Evolutionary conservation across 441 rosid genomes (phyloP).

Genomic region (Aleurites moluccanus): DNA sequence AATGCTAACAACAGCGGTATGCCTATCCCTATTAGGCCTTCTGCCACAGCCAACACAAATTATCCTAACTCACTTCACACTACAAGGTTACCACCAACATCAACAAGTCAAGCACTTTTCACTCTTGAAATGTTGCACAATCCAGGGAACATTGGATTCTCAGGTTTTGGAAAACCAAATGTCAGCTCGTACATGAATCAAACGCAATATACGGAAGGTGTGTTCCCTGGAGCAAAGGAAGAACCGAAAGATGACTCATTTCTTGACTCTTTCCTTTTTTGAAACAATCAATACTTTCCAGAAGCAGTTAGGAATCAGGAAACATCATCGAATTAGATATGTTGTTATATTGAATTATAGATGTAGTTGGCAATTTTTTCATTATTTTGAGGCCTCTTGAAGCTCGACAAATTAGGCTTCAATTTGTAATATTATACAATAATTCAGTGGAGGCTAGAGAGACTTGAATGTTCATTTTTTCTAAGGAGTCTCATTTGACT

Average conservation of each 20-base stretch:
- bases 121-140: conserved; percentile 51
- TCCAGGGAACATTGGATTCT: conserved; percentile 38
- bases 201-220: conserved; percentile 28
- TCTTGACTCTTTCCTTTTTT: conserved; percentile 46
- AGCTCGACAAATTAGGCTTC: conserved; percentile 22
- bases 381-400: conserved; percentile 43
- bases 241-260: conserved; percentile 56
- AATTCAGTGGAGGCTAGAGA: background rate
- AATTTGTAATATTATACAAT: conserved; percentile 4
- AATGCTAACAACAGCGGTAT: conserved; percentile 21
- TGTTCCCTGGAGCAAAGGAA: conserved; percentile 46
- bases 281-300: conserved; percentile 12
- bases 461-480: conserved; percentile 1
- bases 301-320: conserved; percentile 16
- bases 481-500: conserved; percentile 17
- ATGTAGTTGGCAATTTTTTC: conserved; percentile 44
- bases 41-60: conserved; percentile 43
- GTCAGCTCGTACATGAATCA: conserved; percentile 40
- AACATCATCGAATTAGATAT: background rate
- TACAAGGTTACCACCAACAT: conserved; percentile 26
- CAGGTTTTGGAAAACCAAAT: conserved; percentile 36
- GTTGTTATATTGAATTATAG: conserved; percentile 16
- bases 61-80: conserved; percentile 32
- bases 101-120: conserved; percentile 39
- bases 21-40: conserved; percentile 56